These are phyloP conservation scores for Oryza australiensis DNA, from an alignment of 176 grass and related monocot genomes.

Conservation along the genomic window DNA sequence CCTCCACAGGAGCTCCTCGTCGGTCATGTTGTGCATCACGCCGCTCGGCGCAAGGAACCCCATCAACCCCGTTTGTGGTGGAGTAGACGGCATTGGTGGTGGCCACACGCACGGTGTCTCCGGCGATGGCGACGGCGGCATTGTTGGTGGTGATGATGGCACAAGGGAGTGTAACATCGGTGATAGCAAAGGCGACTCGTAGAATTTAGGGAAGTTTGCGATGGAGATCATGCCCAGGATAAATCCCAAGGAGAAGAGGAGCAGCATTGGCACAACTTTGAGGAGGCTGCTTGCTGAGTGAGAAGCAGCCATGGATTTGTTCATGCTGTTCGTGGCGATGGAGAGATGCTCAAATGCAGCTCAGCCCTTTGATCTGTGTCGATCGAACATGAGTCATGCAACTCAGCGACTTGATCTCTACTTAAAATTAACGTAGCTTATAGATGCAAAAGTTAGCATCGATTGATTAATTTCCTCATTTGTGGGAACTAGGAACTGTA, in stretches of 20 bases:
- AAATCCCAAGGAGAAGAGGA: slow-evolving; percentile 48
- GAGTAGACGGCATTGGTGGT: neutral
- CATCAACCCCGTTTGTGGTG: neutral
- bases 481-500: neutral
- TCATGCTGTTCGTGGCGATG: neutral
- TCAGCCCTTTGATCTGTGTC: too few relatives aligned
- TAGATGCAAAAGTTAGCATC: slow-evolving; percentile 7
- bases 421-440: slow-evolving; percentile 15
- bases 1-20: slow-evolving; percentile 60
- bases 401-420: neutral
- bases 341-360: neutral
- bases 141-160: neutral
- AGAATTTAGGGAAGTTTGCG: slow-evolving; percentile 29
- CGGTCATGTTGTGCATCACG: slow-evolving; percentile 54
- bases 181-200: neutral
- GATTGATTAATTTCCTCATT: neutral
- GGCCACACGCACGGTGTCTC: neutral
- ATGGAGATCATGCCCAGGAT: slow-evolving; percentile 47
- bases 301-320: neutral
- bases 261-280: neutral
- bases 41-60: neutral
- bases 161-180: neutral
- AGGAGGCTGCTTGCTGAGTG: neutral
- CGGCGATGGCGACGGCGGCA: neutral
- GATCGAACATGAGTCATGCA: too few relatives aligned